phyloP scores from a whole-genome alignment of 192 early-diverging fungal genomes.

The Spinellus fusiger region DNA sequence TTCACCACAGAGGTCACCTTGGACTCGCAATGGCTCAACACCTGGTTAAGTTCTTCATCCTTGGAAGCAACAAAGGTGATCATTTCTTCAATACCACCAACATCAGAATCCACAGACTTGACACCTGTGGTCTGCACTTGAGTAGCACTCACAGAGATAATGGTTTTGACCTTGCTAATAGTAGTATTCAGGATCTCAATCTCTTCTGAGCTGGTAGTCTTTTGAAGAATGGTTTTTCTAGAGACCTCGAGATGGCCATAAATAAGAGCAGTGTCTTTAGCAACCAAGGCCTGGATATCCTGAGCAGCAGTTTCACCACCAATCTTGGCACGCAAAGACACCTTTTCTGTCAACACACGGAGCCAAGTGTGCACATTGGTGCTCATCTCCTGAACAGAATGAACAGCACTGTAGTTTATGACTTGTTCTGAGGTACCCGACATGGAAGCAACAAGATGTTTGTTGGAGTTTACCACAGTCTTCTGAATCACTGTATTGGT shows the following conservation, averaged over 20 bases:
- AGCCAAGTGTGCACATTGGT: conserved; percentile 8
- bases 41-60: conserved; percentile 8
- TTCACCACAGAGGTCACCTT: not conserved
- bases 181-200: not conserved
- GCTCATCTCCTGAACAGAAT: conserved; percentile 13
- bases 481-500: conserved; percentile 1
- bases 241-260: conserved; percentile 4
- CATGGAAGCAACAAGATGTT: not conserved
- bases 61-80: conserved; percentile 3
- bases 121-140: conserved; percentile 7
- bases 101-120: not conserved
- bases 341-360: conserved; percentile 7
- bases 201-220: conserved; percentile 7
- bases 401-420: not conserved
- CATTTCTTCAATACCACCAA: conserved; percentile 15
- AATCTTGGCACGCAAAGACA: conserved; percentile 2
- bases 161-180: conserved; percentile 3
- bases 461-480: conserved; percentile 3
- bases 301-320: not conserved
- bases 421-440: not conserved
- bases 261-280: conserved; percentile 1
- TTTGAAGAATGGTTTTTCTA: conserved; percentile 1
- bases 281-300: conserved; percentile 4
- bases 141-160: not conserved
- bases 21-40: conserved; percentile 2